phyloP scores from a whole-genome alignment of 1,284 basidiomycete genomes.

The Ganoderma resinaceum region DNA sequence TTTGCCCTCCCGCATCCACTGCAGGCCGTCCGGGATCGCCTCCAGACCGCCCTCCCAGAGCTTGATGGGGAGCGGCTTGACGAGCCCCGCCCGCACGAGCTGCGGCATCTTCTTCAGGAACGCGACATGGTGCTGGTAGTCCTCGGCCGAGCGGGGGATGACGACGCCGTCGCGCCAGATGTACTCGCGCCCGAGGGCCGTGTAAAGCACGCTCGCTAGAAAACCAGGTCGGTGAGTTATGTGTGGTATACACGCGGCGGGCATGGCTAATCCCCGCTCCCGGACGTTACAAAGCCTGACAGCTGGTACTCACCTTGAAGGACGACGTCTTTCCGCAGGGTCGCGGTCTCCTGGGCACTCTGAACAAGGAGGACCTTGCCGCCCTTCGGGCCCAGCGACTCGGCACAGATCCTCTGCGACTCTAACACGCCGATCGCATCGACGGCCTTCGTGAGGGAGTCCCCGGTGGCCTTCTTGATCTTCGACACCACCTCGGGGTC shows the following conservation, averaged over 20 bases:
- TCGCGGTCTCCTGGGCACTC: slow-evolving; percentile 17
- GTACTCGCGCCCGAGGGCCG: slow-evolving; percentile 32
- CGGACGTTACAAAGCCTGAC: not conserved
- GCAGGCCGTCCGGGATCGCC: slow-evolving; percentile 33
- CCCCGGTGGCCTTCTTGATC: slow-evolving; percentile 35
- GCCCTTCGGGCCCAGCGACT: slow-evolving; percentile 26
- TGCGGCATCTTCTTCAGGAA: slow-evolving; percentile 36
- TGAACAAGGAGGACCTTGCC: slow-evolving; percentile 33
- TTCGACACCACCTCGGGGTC: slow-evolving; percentile 33
- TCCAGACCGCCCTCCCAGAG: slow-evolving; percentile 35
- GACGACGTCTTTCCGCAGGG: slow-evolving; percentile 28
- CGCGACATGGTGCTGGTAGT: slow-evolving; percentile 30
- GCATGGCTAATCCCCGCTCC: not conserved
- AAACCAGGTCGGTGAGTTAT: not conserved
- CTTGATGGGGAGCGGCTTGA: slow-evolving; percentile 34
- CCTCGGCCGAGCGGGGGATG: slow-evolving; percentile 24
- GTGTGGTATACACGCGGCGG: not conserved
- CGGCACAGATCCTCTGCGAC: slow-evolving; percentile 31
- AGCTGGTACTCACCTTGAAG: slow-evolving; percentile 23
- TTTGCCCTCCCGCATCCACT: slow-evolving; percentile 37
- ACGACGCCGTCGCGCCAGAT: slow-evolving; percentile 6
- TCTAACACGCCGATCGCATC: slow-evolving; percentile 32
- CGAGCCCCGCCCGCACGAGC: slow-evolving; percentile 28
- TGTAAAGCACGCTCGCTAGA: slow-evolving; percentile 34
- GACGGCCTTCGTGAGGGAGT: slow-evolving; percentile 30